Evolutionary conservation across 345 rosid species (phyloP), one percentile per base, ranked within the genome.

Genomic region (Gossypium thurberi): DNA sequence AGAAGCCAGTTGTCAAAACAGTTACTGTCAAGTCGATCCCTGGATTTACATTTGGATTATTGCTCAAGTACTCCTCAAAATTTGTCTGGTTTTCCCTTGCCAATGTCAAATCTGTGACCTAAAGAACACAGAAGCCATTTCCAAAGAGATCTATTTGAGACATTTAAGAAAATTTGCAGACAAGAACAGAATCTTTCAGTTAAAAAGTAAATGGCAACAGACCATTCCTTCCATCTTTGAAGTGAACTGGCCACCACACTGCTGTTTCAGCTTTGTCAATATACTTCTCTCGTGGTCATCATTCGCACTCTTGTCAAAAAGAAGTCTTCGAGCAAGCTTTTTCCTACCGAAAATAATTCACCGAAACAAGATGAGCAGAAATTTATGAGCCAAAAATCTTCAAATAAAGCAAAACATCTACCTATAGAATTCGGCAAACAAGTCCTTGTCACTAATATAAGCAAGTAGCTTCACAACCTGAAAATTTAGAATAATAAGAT

Each of bases 201-300:
- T 21, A 15, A 64, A 8, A 43, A 65, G 44, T 58, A 6, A 23
- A 62, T 52, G 33, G 43, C 52, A 71, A 75, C 88, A 80, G 26
- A 90, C 93, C 96, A 90, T 90, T 69, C 93, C 87, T 78, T 90
- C 96, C 91, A 90, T 90, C 85, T 88, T 87, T 69, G 93, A 90
- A 65, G 96, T 90, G 79, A 87, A 88, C 77, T 87, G 96, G 40
- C 90, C 90, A 48, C 96, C 96, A 26, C 87, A 90, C 76, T 87
- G 96, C 78, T 88, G 90, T 76, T 90, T 90, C 81, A 88, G 74
- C 78, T 90, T 90, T 47, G 96, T 84, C 76, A 90, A 77, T 64
- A 88, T 84, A 77, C 90, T 90, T 77, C 88, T 84, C 75, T 90
- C 96, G 53, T 90, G 91, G 57, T 88, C 93, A 65, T 88, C 87